These are phyloP conservation scores for Vanderwaltozyma verrucispora DNA, from an alignment of 805 yeast species.

Conservation along the genomic window DNA sequence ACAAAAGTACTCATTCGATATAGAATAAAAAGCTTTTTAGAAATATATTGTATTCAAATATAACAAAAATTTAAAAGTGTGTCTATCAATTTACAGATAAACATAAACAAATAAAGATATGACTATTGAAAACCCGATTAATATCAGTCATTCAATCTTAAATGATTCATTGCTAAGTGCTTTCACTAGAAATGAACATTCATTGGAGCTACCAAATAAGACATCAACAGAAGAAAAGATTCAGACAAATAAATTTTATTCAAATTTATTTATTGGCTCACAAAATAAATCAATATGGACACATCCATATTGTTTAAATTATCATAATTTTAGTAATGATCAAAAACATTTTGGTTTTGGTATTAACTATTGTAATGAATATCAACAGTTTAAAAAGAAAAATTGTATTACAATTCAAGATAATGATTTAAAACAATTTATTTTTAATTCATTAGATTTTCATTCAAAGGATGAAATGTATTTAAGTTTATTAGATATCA, in stretches of 20 bases:
- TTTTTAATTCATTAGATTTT: conserved; percentile 21
- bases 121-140: too few species aligned
- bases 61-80: too few species aligned
- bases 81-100: background rate
- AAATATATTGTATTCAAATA: too few species aligned
- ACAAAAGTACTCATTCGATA: too few species aligned
- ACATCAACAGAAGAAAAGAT: conserved; percentile 32
- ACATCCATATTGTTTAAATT: conserved; percentile 73
- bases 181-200: conserved; percentile 36
- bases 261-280: conserved; percentile 55
- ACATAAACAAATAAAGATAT: too few species aligned
- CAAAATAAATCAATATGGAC: conserved; percentile 71
- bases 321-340: background rate
- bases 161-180: conserved; percentile 34
- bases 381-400: background rate
- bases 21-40: too few species aligned
- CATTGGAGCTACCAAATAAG: conserved; percentile 10
- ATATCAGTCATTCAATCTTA: conserved; percentile 26
- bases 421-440: conserved; percentile 39
- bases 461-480: conserved; percentile 6
- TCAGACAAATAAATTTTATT: conserved; percentile 72
- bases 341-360: background rate
- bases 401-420: conserved; percentile 3
- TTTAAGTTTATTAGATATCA: conserved; percentile 23
- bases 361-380: background rate